Conservation (phyloP, 441 rosid species). For the Capsella rubella region DNA sequence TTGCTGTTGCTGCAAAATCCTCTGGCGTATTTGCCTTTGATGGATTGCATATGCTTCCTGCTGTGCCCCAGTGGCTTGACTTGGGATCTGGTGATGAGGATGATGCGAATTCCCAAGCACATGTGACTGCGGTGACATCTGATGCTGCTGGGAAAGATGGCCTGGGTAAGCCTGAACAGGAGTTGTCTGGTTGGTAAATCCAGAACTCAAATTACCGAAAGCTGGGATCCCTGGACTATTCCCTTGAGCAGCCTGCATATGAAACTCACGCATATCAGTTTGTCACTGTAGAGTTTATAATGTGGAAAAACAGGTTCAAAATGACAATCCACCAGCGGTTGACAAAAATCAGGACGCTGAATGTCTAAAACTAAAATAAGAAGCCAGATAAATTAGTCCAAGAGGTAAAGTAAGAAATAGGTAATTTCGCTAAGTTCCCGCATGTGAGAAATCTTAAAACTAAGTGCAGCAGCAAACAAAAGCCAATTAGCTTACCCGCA, state of each 20-base stretch:
- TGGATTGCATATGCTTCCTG: constrained; percentile 80
- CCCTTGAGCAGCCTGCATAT: constrained; percentile 82
- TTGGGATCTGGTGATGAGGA: constrained; percentile 73
- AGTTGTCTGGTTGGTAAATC: constrained; percentile 77
- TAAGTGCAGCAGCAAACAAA: constrained; percentile 14
- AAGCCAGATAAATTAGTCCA: constrained; percentile 11
- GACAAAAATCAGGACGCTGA: constrained; percentile 21
- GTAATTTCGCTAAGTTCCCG: constrained; percentile 13
- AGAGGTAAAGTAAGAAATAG: constrained; percentile 7
- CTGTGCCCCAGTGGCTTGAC: constrained; percentile 67
- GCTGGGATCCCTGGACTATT: constrained; percentile 71
- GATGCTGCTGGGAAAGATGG: constrained; percentile 86
- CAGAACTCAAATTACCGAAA: constrained; percentile 72
- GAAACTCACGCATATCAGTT: constrained; percentile 69
- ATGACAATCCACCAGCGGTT: constrained; percentile 19
- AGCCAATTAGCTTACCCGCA: constrained; percentile 66
- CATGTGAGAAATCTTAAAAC: constrained; percentile 4
- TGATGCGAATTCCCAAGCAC: constrained; percentile 61
- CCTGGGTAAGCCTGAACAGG: constrained; percentile 72
- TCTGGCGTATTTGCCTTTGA: constrained; percentile 82
- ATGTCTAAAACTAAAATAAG: constrained; percentile 25
- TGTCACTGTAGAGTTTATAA: constrained; percentile 30
- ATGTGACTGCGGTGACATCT: constrained; percentile 74
- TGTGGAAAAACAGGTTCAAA: constrained; percentile 33
- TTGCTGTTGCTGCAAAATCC: constrained; percentile 71